A percentile compares a stretch with the other conserved stretches of the same genome.
phyloP scores from a whole-genome alignment of 495 filamentous ascomycete genomes.

The Neurospora sp. region DNA sequence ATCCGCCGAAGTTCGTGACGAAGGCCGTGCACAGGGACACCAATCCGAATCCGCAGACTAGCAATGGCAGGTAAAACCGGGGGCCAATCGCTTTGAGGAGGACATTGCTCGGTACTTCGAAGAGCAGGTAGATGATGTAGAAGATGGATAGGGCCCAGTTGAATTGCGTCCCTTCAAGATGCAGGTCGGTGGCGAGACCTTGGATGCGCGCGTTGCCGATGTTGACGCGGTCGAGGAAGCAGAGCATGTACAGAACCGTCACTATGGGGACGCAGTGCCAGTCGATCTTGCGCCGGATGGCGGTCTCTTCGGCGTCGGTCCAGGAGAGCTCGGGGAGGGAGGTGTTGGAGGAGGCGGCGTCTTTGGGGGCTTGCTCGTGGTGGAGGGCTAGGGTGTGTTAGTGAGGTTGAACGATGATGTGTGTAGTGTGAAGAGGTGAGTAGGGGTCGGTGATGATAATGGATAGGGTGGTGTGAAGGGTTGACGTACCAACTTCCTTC shows the following conservation, averaged over 20 bases:
- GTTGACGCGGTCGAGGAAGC: conserved; percentile 43
- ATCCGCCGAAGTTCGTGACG: conserved; percentile 30
- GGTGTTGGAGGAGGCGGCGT: conserved; percentile 2
- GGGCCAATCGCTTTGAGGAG: conserved; percentile 50
- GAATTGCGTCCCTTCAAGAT: conserved; percentile 41
- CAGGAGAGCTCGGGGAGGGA: conserved; percentile 25
- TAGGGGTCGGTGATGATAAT: background rate
- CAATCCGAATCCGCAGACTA: conserved; percentile 40
- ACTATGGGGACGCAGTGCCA: conserved; percentile 42
- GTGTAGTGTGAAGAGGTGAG: background rate
- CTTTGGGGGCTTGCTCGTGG: background rate
- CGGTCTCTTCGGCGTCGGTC: conserved; percentile 40
- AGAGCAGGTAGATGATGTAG: conserved; percentile 58
- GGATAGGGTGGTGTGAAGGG: background rate
- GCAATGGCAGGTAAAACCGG: conserved; percentile 51
- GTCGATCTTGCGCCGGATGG: conserved; percentile 42
- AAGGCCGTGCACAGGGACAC: conserved; percentile 38
- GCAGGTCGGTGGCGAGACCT: conserved; percentile 43
- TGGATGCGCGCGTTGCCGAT: conserved; percentile 57
- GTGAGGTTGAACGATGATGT: background rate
- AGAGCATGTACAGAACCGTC: conserved; percentile 43
- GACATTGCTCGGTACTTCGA: conserved; percentile 58
- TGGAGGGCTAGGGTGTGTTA: background rate
- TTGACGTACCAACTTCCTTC: background rate
- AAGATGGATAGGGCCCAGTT: conserved; percentile 50